Percentiles rank a stretch among this genome's conserved stretches.
These are phyloP conservation scores for Pharus latifolius DNA, from an alignment of 176 grass and related monocot species.

Conservation along the genomic window DNA sequence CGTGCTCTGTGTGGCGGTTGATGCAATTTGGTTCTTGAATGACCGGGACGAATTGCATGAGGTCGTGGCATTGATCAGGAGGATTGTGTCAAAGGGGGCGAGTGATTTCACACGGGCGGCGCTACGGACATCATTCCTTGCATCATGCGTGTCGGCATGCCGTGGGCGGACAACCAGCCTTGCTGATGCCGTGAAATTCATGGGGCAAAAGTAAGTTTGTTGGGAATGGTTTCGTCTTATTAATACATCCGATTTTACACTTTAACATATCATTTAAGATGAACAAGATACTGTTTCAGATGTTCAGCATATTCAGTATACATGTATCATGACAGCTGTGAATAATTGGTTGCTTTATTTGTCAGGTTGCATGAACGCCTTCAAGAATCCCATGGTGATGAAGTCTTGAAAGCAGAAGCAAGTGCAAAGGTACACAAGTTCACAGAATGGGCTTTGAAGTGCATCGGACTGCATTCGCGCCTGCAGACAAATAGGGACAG, in stretches of 20 bases:
- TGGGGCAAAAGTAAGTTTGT: constrained; percentile 83
- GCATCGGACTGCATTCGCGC: constrained; percentile 63
- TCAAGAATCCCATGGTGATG: constrained; percentile 88
- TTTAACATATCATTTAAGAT: neutral
- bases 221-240: neutral
- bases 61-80: constrained; percentile 63
- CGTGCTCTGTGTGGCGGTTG: constrained; percentile 66
- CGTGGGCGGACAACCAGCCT: constrained; percentile 62
- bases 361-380: constrained; percentile 76
- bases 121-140: constrained; percentile 78
- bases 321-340: neutral
- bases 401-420: constrained; percentile 87
- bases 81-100: constrained; percentile 59
- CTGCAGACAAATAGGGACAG: constrained; percentile 37
- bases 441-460: constrained; percentile 96
- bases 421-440: constrained; percentile 85
- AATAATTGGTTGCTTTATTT: neutral
- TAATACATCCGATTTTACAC: neutral
- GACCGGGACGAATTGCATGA: constrained; percentile 54
- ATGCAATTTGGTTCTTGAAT: constrained; percentile 90
- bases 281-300: neutral
- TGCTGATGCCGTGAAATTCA: constrained; percentile 67
- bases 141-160: constrained; percentile 89
- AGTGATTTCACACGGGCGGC: constrained; percentile 87
- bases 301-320: no score